Percentiles rank a stretch among this genome's conserved stretches.
These are phyloP conservation scores for Oryza brachyantha DNA, from an alignment of 176 grass and related monocot species.

Conservation along the genomic window DNA sequence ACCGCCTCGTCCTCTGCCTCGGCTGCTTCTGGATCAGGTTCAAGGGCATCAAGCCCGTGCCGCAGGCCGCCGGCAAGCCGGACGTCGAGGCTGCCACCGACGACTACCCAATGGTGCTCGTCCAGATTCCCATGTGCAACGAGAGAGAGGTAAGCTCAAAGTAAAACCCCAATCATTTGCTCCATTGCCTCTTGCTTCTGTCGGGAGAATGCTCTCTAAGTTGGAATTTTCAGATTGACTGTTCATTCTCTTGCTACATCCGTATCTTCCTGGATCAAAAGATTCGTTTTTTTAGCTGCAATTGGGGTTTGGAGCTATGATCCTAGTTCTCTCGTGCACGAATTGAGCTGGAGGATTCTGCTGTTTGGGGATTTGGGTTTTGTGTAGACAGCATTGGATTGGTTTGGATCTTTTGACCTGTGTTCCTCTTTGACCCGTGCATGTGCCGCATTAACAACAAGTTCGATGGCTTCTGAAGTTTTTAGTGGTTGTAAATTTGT, in stretches of 20 bases:
- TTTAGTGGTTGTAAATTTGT: slow-evolving; percentile 6
- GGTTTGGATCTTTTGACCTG: slow-evolving; percentile 44
- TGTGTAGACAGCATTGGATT: slow-evolving; percentile 9
- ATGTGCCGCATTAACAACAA: slow-evolving; percentile 2
- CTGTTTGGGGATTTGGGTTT: neutral
- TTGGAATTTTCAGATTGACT: neutral
- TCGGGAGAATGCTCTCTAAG: neutral
- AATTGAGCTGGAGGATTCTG: neutral
- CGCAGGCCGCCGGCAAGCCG: slow-evolving; percentile 29
- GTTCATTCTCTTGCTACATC: slow-evolving; percentile 12
- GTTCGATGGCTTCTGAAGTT: slow-evolving; percentile 1
- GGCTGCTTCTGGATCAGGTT: slow-evolving; percentile 83
- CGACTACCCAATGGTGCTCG: slow-evolving; percentile 75
- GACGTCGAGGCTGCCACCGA: slow-evolving; percentile 50
- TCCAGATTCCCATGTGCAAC: slow-evolving; percentile 98
- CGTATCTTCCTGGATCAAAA: slow-evolving; percentile 3
- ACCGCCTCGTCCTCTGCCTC: slow-evolving; percentile 75
- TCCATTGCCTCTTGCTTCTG: neutral
- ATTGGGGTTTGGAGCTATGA: neutral
- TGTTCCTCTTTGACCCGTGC: slow-evolving; percentile 20
- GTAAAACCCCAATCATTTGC: neutral
- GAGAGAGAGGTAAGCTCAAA: slow-evolving; percentile 73
- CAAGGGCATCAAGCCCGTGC: slow-evolving; percentile 63
- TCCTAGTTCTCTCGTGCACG: neutral
- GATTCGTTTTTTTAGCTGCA: neutral